Evolutionary conservation across 2,329 filamentous ascomycete species (phyloP).

Genomic region (Aspergillus transmontanensis): DNA sequence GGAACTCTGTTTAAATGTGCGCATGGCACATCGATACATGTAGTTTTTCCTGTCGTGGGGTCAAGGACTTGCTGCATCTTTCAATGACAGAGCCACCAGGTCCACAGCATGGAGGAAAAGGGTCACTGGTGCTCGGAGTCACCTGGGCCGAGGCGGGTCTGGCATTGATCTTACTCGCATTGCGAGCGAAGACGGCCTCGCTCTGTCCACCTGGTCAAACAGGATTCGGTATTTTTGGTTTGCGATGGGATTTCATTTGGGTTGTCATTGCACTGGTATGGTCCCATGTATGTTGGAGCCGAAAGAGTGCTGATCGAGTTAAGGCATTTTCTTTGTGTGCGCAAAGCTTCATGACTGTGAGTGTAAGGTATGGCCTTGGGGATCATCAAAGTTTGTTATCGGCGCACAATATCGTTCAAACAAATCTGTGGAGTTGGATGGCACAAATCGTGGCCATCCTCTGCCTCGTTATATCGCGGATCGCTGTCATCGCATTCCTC

Average conservation of each 20-base stretch:
- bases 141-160: constrained; percentile 23
- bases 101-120: constrained; percentile 10
- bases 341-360: constrained; percentile 19
- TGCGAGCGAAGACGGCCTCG: constrained; percentile 21
- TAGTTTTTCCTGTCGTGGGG: not conserved
- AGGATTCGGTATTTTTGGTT: constrained; percentile 14
- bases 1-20: not conserved
- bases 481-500: constrained; percentile 21
- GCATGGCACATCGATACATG: not conserved
- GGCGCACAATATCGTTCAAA: constrained; percentile 11
- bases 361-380: constrained; percentile 19
- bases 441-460: constrained; percentile 17
- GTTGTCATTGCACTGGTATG: constrained; percentile 19
- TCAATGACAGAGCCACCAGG: not conserved
- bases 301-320: not conserved
- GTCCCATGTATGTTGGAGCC: no score
- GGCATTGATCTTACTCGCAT: constrained; percentile 17
- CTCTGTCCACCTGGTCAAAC: constrained; percentile 13
- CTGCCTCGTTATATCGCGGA: constrained; percentile 16
- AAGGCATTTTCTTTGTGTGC: constrained; percentile 12
- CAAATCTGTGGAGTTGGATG: constrained; percentile 24
- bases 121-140: constrained; percentile 19
- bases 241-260: constrained; percentile 27
- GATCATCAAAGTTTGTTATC: constrained; percentile 17
- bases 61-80: not conserved